Evolutionary conservation across 2,329 filamentous ascomycete species (phyloP).

Genomic region (Fusarium phyllophilum): DNA sequence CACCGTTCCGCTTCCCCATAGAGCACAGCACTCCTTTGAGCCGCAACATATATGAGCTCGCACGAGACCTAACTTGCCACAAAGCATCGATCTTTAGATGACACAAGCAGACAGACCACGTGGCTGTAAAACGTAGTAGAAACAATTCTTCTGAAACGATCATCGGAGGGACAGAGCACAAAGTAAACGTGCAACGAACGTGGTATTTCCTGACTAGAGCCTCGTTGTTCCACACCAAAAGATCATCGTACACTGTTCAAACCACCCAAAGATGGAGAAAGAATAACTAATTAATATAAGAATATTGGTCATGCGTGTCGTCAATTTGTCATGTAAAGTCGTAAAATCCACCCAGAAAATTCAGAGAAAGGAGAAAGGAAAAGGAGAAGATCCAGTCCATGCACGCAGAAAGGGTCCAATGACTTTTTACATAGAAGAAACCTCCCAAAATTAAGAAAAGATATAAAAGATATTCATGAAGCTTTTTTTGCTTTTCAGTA

Average conservation of each 20-base stretch:
- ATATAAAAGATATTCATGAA: not conserved
- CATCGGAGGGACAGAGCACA: constrained; percentile 13
- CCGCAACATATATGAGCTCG: not conserved
- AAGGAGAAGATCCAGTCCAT: not conserved
- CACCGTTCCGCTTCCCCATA: not conserved
- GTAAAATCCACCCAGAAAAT: not conserved
- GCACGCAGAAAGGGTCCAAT: not conserved
- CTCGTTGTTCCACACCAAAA: not conserved
- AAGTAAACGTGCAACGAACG: constrained; percentile 22
- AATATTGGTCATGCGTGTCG: constrained; percentile 2
- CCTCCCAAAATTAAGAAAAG: not conserved
- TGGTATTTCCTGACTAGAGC: constrained; percentile 22
- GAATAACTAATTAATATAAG: not conserved
- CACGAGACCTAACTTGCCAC: not conserved
- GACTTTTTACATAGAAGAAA: not conserved
- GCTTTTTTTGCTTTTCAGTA: constrained; percentile 12
- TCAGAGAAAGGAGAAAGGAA: not conserved
- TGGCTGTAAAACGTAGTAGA: constrained; percentile 27
- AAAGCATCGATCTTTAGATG: not conserved
- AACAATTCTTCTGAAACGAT: constrained; percentile 9
- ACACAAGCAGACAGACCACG: constrained; percentile 8
- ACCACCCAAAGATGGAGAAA: not conserved
- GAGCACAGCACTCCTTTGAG: not conserved
- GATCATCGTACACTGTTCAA: constrained; percentile 5
- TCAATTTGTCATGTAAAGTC: constrained; percentile 28